A percentile compares a stretch with the other conserved stretches of the same genome.
phyloP scores from a whole-genome alignment of 139 green algal genomes.

The Microglena sp. region DNA sequence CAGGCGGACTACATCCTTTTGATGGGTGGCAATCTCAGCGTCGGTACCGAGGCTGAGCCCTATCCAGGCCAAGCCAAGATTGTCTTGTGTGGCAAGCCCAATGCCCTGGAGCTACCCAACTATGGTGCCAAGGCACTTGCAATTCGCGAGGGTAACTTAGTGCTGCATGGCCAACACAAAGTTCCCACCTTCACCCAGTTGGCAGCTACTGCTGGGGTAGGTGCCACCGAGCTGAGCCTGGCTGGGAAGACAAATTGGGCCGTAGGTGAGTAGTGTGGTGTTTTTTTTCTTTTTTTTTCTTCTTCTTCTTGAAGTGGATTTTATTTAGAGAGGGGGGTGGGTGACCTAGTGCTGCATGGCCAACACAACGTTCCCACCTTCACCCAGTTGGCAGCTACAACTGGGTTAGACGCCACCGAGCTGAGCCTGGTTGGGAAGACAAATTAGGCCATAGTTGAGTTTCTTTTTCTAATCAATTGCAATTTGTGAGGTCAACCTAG shows the following conservation, averaged over 20 bases:
- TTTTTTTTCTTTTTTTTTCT: too few relatives aligned
- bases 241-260: conserved; percentile 24
- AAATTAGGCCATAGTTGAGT: too few relatives aligned
- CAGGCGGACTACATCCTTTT: conserved; percentile 52
- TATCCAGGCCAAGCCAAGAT: conserved; percentile 40
- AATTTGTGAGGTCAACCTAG: too few relatives aligned
- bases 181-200: conserved; percentile 45
- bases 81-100: conserved; percentile 45
- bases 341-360: conserved; percentile 42
- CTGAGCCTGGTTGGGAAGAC: too few relatives aligned
- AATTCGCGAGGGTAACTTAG: conserved; percentile 36
- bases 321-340: too few relatives aligned
- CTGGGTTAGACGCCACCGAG: conserved; percentile 13
- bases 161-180: conserved; percentile 45
- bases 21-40: conserved; percentile 36
- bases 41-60: conserved; percentile 27
- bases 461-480: too few relatives aligned
- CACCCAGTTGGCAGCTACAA: conserved; percentile 36
- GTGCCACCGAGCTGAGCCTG: conserved; percentile 26
- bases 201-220: conserved; percentile 7
- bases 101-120: conserved; percentile 39
- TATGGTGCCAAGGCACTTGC: conserved; percentile 43
- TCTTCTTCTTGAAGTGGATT: too few relatives aligned
- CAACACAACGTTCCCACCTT: conserved; percentile 43
- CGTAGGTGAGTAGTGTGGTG: conserved; percentile 8